These are phyloP conservation scores for Farysia itapuensis DNA, from an alignment of 1,284 basidiomycete species.

Conservation along the genomic window DNA sequence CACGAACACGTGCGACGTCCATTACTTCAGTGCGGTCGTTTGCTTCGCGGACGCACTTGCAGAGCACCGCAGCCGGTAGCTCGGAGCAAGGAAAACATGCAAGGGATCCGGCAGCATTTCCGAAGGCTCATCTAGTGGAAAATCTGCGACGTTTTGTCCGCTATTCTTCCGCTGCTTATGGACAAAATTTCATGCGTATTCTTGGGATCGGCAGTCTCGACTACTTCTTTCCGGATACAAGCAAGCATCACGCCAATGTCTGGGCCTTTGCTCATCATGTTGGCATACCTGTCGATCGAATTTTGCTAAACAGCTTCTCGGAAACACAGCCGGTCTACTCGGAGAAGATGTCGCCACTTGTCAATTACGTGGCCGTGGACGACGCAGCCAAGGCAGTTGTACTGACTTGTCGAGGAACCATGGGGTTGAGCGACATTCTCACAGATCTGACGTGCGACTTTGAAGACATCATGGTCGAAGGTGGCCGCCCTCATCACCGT, in stretches of 20 bases:
- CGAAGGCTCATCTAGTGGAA: conserved; percentile 61
- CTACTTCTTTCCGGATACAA: conserved; percentile 63
- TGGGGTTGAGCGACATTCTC: conserved; percentile 64
- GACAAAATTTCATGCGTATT: conserved; percentile 62
- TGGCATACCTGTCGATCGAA: conserved; percentile 62
- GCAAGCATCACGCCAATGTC: conserved; percentile 62
- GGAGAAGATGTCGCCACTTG: conserved; percentile 61
- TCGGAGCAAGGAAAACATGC: conserved; percentile 16
- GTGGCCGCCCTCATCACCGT: conserved; percentile 58
- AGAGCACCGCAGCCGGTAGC: conserved; percentile 16
- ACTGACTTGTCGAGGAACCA: conserved; percentile 64
- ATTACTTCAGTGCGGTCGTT: conserved; percentile 45
- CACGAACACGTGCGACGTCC: conserved; percentile 37
- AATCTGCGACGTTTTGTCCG: conserved; percentile 64
- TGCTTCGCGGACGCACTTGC: conserved; percentile 34
- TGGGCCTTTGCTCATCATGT: conserved; percentile 62
- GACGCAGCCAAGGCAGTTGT: conserved; percentile 62
- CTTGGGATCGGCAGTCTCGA: conserved; percentile 62
- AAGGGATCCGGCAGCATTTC: conserved; percentile 52
- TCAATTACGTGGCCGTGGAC: conserved; percentile 63
- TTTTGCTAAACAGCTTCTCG: conserved; percentile 63
- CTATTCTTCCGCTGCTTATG: conserved; percentile 58
- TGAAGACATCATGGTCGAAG: conserved; percentile 61
- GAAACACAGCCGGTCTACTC: conserved; percentile 47
- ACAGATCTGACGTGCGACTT: conserved; percentile 65